Percentiles rank a stretch among this genome's conserved stretches.
These are phyloP conservation scores for Xerocomellus dryophilus DNA, from an alignment of 768 basidiomycete species.

Conservation along the genomic window DNA sequence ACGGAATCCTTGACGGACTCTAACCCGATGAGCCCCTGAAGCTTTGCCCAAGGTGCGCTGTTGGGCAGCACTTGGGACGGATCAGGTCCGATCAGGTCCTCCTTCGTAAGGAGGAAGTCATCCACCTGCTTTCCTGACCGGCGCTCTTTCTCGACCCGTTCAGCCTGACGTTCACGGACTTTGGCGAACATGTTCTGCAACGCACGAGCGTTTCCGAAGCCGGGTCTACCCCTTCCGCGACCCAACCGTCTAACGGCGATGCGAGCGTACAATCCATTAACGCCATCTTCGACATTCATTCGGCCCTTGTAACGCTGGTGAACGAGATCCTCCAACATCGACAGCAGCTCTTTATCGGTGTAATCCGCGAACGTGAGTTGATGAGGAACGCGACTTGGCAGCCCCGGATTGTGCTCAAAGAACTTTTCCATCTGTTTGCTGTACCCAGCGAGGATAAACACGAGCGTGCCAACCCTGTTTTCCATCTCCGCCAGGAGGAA, in stretches of 20 bases:
- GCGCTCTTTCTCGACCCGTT: slow-evolving; percentile 44
- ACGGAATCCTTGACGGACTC: slow-evolving; percentile 56
- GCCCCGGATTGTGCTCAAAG: slow-evolving; percentile 73
- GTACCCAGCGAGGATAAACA: slow-evolving; percentile 74
- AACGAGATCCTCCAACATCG: slow-evolving; percentile 51
- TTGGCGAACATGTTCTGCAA: slow-evolving; percentile 49
- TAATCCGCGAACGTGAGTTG: slow-evolving; percentile 62
- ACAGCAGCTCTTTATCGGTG: slow-evolving; percentile 50
- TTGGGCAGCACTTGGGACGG: slow-evolving; percentile 47
- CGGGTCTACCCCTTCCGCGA: slow-evolving; percentile 52
- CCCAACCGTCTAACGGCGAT: slow-evolving; percentile 61
- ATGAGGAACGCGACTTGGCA: slow-evolving; percentile 65
- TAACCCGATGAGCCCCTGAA: slow-evolving; percentile 56
- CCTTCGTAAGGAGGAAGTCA: slow-evolving; percentile 49
- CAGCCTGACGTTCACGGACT: slow-evolving; percentile 53
- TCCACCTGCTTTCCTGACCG: slow-evolving; percentile 40
- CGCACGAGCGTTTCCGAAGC: slow-evolving; percentile 71
- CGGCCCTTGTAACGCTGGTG: slow-evolving; percentile 43
- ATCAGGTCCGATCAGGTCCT: slow-evolving; percentile 66
- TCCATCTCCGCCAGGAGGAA: slow-evolving; percentile 76
- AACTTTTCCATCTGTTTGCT: slow-evolving; percentile 73
- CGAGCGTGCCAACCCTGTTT: slow-evolving; percentile 58
- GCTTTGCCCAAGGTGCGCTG: slow-evolving; percentile 50
- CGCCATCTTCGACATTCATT: slow-evolving; percentile 58
- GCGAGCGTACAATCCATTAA: slow-evolving; percentile 53